Conservation (phyloP, 257 asterid species). For the Coffea canephora region DNA sequence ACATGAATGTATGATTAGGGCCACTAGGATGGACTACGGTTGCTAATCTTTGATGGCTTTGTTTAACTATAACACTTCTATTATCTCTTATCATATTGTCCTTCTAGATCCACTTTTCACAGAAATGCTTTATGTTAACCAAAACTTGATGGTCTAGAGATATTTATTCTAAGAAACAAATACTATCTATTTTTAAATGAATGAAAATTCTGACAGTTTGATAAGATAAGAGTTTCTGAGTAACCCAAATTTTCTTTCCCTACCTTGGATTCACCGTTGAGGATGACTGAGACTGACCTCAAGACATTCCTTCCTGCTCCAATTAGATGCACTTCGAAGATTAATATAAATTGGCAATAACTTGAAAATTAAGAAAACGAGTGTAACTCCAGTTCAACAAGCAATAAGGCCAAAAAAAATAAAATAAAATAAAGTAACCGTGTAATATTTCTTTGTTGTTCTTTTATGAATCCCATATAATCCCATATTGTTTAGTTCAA, state of each 20-base stretch:
- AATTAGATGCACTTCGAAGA: constrained; percentile 1
- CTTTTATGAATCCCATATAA: neutral
- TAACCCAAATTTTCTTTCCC: neutral
- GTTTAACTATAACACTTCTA: neutral
- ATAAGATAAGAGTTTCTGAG: too few species aligned
- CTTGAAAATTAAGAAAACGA: neutral
- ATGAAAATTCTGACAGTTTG: neutral
- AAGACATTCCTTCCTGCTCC: constrained; percentile 54
- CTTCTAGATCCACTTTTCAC: too few species aligned
- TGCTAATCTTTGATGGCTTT: neutral
- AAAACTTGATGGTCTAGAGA: neutral
- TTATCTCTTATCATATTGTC: neutral
- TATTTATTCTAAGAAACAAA: too few species aligned
- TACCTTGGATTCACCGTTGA: constrained; percentile 68
- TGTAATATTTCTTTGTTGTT: neutral
- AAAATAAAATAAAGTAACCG: too few species aligned
- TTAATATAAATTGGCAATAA: neutral
- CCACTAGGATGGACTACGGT: neutral
- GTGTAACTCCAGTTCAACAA: neutral
- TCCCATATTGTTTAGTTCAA: neutral
- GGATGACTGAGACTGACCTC: constrained; percentile 60
- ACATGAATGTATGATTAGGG: neutral
- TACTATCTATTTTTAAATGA: neutral
- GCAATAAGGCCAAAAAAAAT: neutral
- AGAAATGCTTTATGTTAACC: neutral